Evolutionary conservation across 495 filamentous ascomycete species (phyloP), one percentile per base, ranked within the genome.

Genomic region (Penicillium canescens): DNA sequence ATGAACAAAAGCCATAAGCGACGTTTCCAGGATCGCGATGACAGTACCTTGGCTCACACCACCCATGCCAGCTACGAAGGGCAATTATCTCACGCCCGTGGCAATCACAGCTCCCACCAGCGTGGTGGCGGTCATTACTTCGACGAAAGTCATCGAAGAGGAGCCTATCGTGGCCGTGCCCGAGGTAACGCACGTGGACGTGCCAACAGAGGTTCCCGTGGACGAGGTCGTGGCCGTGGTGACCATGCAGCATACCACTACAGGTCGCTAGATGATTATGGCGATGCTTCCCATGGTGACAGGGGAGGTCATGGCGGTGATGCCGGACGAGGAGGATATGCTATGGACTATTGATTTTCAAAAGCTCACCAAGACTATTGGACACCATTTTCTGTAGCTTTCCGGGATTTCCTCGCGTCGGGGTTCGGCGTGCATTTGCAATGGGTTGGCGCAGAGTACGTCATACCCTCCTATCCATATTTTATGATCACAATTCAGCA

Each of bases 1-100:
- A 64, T 77, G 12, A 80, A 82, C 64, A 84, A 76, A 58, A 73
- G 67, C 39, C 68, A 76, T 55, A 90, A 74, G 63, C 58, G 69
- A 53, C 67, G 73, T 38, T 54, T 67, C 42, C 68, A 60, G 20
- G 71, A 72, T 24, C 58, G 54, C 24, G 73, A 75, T 40, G 76
- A 75, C 2, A 63, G 71, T 26, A 48, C 52, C 33, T 34, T 63
- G 12, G 61, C 63, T 9, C 45, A 53, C 66, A 9, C 36, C 52
- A 59, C n/a, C 10, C 56, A 38, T 31, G 40, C 39, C 8, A 46
- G 49, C 37, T 56, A 62, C 14, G 67, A 63, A 23, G 55, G 49
- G 0, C 49, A 42, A 36, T 24, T 50, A 36, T 24, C 52, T 12
- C 58, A 57, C 11, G 54, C 48, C 9, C 46, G 56, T 9, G 49